Evolutionary conservation across 768 basidiomycete species (phyloP).

Genomic region (Exidia glandulosa): DNA sequence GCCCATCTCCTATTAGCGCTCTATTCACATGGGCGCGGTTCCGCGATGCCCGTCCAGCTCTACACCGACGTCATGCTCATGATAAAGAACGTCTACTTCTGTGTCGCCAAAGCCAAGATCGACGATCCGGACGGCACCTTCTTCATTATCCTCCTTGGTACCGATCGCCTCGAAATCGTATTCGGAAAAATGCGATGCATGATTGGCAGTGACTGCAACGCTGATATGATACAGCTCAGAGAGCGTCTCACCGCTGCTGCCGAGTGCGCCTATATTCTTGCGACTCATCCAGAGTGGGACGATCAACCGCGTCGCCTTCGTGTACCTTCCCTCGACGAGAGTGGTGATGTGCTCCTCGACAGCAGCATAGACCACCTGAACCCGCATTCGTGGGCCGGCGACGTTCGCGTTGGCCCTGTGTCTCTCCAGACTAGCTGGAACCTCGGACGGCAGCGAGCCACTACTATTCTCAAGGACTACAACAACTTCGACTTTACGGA

Average conservation of each 20-base stretch:
- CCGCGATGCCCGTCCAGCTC: conserved; percentile 18
- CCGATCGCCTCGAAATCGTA: conserved; percentile 23
- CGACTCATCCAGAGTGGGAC: background rate
- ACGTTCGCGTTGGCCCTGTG: background rate
- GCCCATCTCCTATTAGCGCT: conserved; percentile 18
- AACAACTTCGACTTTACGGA: too few species aligned
- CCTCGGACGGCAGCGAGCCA: background rate
- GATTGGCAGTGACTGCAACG: background rate
- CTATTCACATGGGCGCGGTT: conserved; percentile 5
- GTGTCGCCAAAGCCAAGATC: conserved; percentile 27
- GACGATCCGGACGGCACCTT: conserved; percentile 22
- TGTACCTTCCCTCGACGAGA: background rate
- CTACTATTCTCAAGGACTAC: background rate
- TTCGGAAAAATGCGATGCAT: conserved; percentile 9
- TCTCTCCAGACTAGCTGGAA: background rate
- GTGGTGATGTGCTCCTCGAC: background rate
- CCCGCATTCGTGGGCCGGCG: background rate
- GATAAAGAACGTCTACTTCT: conserved; percentile 30
- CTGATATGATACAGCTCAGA: background rate
- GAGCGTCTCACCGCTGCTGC: background rate
- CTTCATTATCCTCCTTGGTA: conserved; percentile 28
- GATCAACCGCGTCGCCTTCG: background rate
- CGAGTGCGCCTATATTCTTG: background rate
- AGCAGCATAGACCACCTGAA: background rate
- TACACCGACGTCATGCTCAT: conserved; percentile 26